Evolutionary conservation across 2,329 filamentous ascomycete genomes (phyloP), one percentile per base, ranked within the genome.

Genomic region (Penicillium hesseltinei): DNA sequence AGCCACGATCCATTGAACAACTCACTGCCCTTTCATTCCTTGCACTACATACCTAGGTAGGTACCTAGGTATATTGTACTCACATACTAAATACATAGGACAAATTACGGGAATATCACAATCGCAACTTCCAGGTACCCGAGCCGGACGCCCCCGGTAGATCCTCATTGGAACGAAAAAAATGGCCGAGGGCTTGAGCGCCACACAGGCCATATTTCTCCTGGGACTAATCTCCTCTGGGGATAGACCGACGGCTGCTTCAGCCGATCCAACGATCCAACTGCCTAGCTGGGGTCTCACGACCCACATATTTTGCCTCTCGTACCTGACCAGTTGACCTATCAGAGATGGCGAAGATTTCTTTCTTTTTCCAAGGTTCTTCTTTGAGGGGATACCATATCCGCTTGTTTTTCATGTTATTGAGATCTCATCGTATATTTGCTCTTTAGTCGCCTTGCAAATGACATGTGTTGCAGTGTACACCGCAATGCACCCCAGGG

Each of bases 1-100:
- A 51, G 47, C 40, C 48, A 52, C 54, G 33, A 54, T 40, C 51
- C 51, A 17, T 27, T 52, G 29, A 13, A 33, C 44, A 47, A 25
- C 31, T 36, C 45, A 36, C 8, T 21, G 5, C 19, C n/a, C 25
- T 21, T 33, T 46, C 44, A 17, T 35, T 47, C 23, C 13, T 25
- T 25, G 17, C 17, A 8, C 8, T 1, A 4, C 29, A 11, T 31
- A 27, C 0, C 7, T 27, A 27, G 25, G 25, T 27, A 13, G 29
- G 10, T 31, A 13, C 29, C 29, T 31, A 31, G 11, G 19, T 23
- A 8, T n/a, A 7, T 13, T n/a, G 9, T 11, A 7, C 17, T 11
- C 36, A 17, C 33, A 17, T 35, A 17, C 33, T 35, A 17, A 15
- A 42, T 17, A 31, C 27, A 31, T 9, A 4, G 3, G 5, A 43